These are phyloP conservation scores for Grosmannia penicillata DNA, from an alignment of 2,329 filamentous ascomycete genomes.

Conservation along the genomic window DNA sequence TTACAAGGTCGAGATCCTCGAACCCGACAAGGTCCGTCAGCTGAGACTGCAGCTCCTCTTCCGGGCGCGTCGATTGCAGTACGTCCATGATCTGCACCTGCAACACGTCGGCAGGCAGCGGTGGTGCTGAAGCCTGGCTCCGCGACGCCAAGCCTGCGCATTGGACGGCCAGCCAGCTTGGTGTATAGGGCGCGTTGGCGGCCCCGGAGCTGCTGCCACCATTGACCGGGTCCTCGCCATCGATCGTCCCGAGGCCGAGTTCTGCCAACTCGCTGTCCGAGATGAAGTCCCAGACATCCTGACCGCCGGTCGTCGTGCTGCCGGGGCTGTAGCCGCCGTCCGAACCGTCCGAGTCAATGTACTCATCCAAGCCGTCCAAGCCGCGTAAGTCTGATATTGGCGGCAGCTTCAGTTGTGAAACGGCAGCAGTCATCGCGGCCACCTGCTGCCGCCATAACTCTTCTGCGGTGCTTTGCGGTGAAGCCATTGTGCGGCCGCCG, in stretches of 20 bases:
- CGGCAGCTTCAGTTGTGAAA: conserved; percentile 54
- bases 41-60: conserved; percentile 82
- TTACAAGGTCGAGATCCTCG: conserved; percentile 84
- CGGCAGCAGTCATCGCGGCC: conserved; percentile 70
- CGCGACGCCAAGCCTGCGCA: conserved; percentile 51
- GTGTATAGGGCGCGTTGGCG: conserved; percentile 28
- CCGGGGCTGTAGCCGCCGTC: conserved; percentile 39
- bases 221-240: background rate
- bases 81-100: conserved; percentile 64
- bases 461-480: conserved; percentile 1
- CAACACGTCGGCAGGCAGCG: conserved; percentile 44
- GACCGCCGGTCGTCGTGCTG: conserved; percentile 36
- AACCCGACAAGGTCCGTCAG: conserved; percentile 85
- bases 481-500: background rate
- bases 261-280: conserved; percentile 58
- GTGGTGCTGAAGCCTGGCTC: conserved; percentile 33
- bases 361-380: conserved; percentile 20
- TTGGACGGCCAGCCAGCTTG: conserved; percentile 56
- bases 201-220: too few relatives aligned
- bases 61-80: conserved; percentile 49
- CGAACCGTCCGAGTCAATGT: conserved; percentile 48
- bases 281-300: conserved; percentile 90
- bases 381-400: conserved; percentile 12
- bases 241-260: conserved; percentile 26
- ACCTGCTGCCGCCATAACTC: conserved; percentile 73